Evolutionary conservation across 2,329 filamentous ascomycete genomes (phyloP).

Genomic region (Teratosphaeria gauchensis): DNA sequence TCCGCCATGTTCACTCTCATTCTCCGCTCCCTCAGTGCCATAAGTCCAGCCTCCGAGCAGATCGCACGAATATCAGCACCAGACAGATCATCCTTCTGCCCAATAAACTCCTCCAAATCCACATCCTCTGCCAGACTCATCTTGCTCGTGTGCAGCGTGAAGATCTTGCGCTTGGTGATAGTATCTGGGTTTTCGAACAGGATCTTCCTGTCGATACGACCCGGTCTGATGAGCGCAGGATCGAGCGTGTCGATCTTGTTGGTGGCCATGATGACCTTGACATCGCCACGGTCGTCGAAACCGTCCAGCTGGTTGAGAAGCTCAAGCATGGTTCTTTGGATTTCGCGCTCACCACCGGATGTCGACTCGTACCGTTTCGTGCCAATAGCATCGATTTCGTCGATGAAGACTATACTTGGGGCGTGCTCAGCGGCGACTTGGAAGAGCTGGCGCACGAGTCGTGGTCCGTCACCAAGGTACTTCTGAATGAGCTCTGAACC

Average conservation of each 20-base stretch:
- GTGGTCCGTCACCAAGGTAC: conserved; percentile 90
- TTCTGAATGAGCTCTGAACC: conserved; percentile 97
- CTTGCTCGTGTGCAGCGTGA: conserved; percentile 94
- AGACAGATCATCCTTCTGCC: conserved; percentile 92
- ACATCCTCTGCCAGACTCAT: conserved; percentile 95
- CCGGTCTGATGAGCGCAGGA: conserved; percentile 88
- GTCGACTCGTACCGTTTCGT: conserved; percentile 98
- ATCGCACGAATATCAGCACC: conserved; percentile 99
- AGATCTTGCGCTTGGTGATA: conserved; percentile 96
- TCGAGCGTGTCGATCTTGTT: conserved; percentile 99
- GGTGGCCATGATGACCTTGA: conserved; percentile 99
- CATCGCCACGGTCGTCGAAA: conserved; percentile 96
- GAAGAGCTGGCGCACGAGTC: conserved; percentile 92
- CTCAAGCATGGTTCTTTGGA: conserved; percentile 97
- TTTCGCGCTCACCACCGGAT: conserved; percentile 91
- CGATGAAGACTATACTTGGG: conserved; percentile 96
- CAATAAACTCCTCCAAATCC: conserved; percentile 97
- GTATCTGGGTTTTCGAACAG: conserved; percentile 66
- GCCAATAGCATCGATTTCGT: conserved; percentile 97
- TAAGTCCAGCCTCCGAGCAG: conserved; percentile 89
- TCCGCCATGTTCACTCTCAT: conserved; percentile 99
- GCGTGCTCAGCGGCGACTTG: conserved; percentile 92
- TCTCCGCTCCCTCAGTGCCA: conserved; percentile 85
- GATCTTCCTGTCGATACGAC: conserved; percentile 98
- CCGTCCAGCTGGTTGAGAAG: conserved; percentile 96